Conservation (phyloP, 345 rosid genomes). For the Corchorus olitorius region DNA sequence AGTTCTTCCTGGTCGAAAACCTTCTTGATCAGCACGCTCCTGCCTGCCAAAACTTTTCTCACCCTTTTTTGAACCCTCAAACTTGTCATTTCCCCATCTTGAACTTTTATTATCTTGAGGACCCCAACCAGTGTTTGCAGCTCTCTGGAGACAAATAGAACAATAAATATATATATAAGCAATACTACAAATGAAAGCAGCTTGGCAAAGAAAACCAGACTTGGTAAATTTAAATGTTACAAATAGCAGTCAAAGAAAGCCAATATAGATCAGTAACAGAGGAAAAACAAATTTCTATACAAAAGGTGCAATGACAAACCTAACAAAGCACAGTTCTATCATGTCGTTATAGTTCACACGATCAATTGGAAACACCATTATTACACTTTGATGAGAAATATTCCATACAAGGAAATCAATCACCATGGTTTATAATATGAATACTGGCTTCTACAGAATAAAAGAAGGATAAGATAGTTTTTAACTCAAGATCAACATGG, state of each 20-base stretch:
- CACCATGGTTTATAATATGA: not conserved
- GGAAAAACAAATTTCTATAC: not conserved
- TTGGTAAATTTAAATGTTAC: not conserved
- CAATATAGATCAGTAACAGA: not conserved
- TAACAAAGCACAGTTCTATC: not conserved
- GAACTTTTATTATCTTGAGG: conserved; percentile 60
- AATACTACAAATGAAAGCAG: not conserved
- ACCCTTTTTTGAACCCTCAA: conserved; percentile 47
- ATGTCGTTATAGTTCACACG: not conserved
- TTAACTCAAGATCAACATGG: not conserved
- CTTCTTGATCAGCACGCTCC: conserved; percentile 29
- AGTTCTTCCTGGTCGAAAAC: conserved; percentile 30
- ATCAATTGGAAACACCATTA: not conserved
- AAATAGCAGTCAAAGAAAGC: not conserved
- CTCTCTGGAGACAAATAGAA: conserved; percentile 53
- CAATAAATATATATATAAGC: conserved; percentile 9
- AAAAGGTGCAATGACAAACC: not conserved
- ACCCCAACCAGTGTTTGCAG: conserved; percentile 90
- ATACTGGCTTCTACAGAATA: not conserved
- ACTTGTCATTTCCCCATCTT: conserved; percentile 75
- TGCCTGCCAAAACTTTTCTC: conserved; percentile 36
- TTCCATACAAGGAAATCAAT: not conserved
- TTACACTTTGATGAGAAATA: not conserved
- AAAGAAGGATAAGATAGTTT: not conserved
- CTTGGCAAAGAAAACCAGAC: not conserved